These are phyloP conservation scores for Cladobotryum mycophilum DNA, from an alignment of 2,329 filamentous ascomycete species.

Conservation along the genomic window DNA sequence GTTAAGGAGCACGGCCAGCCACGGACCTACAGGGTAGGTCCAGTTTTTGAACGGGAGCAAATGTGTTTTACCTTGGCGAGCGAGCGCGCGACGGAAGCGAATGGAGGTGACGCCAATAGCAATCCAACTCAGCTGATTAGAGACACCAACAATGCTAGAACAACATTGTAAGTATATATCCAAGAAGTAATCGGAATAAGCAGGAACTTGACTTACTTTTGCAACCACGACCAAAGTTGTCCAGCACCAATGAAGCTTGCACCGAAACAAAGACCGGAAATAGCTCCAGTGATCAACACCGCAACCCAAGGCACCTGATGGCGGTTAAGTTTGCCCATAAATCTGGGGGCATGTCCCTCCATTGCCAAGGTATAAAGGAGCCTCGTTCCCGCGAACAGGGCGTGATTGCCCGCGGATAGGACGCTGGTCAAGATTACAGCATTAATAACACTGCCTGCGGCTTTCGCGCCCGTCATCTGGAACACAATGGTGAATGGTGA, in stretches of 20 bases:
- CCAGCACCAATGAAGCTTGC: conserved; percentile 60
- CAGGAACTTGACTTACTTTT: conserved; percentile 43
- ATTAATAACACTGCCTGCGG: conserved; percentile 50
- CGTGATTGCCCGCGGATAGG: conserved; percentile 32
- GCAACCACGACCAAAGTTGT: conserved; percentile 59
- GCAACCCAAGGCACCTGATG: conserved; percentile 34
- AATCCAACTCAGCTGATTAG: conserved; percentile 61
- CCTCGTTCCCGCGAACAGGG: conserved; percentile 29
- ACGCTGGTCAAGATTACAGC: conserved; percentile 44
- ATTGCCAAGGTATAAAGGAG: conserved; percentile 31
- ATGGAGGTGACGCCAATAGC: conserved; percentile 58
- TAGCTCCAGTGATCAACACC: conserved; percentile 44
- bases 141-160: conserved; percentile 50
- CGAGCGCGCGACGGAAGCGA: conserved; percentile 55
- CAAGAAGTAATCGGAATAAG: not conserved
- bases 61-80: conserved; percentile 53
- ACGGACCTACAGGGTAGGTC: conserved; percentile 59
- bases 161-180: not conserved
- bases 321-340: conserved; percentile 39
- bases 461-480: conserved; percentile 45
- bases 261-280: conserved; percentile 57
- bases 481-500: conserved; percentile 53
- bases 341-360: conserved; percentile 46
- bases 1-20: conserved; percentile 51
- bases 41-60: conserved; percentile 59